phyloP scores from a whole-genome alignment of 148 eudicot species.

The Cornus kousa region DNA sequence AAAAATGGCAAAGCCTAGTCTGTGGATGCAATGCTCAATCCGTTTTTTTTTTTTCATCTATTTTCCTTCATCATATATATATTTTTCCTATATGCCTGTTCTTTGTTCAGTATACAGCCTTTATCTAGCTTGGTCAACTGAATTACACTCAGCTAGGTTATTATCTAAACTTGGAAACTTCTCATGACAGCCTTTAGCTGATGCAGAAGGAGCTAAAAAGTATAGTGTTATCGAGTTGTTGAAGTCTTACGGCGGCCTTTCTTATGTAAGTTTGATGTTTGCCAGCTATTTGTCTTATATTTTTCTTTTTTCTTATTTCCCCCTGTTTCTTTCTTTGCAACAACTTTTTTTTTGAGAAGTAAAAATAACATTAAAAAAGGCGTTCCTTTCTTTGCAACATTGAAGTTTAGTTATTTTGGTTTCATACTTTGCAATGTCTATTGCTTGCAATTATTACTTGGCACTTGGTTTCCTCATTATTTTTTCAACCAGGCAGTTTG shows the following conservation, averaged over 20 bases:
- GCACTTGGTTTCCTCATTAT: background rate
- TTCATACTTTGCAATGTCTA: background rate
- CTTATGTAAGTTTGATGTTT: slow-evolving; percentile 66
- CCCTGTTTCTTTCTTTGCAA: background rate
- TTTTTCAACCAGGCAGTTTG: background rate
- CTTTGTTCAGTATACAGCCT: background rate
- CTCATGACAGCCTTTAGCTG: slow-evolving; percentile 92
- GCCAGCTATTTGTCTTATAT: background rate
- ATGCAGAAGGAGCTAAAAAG: slow-evolving; percentile 98
- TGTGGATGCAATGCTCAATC: background rate
- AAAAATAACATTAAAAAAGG: too few species aligned
- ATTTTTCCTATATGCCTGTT: background rate
- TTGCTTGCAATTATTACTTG: slow-evolving; percentile 1
- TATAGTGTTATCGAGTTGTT: slow-evolving; percentile 71
- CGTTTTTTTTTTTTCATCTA: background rate
- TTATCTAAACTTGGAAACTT: slow-evolving; percentile 10
- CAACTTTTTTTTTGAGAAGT: too few species aligned
- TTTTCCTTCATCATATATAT: background rate
- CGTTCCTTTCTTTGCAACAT: background rate
- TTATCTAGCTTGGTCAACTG: background rate
- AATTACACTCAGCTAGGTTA: slow-evolving; percentile 2
- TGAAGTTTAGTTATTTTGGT: background rate
- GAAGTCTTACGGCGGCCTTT: slow-evolving; percentile 76
- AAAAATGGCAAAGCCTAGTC: background rate
- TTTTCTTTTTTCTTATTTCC: background rate